Percentiles rank a stretch among this genome's conserved stretches.
These are phyloP conservation scores for Lactarius psammicola DNA, from an alignment of 768 basidiomycete genomes.

Conservation along the genomic window DNA sequence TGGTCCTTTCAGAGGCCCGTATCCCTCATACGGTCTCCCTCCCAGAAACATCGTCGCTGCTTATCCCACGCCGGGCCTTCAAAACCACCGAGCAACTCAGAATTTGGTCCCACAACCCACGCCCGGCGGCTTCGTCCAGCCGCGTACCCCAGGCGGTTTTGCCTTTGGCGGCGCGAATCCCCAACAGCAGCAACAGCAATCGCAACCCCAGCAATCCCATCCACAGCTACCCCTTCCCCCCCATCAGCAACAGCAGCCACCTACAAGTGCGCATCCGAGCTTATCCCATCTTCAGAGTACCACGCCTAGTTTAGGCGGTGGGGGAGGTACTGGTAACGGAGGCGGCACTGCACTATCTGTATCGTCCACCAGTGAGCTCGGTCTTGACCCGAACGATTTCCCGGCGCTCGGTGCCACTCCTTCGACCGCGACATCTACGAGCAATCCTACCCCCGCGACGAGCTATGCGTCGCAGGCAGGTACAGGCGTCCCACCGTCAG, in stretches of 20 bases:
- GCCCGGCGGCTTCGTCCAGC: constrained; percentile 58
- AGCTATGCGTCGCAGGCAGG: constrained; percentile 86
- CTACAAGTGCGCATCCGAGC: constrained; percentile 51
- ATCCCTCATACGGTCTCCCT: constrained; percentile 57
- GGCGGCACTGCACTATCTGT: constrained; percentile 53
- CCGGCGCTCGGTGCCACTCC: constrained; percentile 76
- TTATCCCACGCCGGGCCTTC: constrained; percentile 50
- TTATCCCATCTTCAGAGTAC: constrained; percentile 56
- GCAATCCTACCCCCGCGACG: constrained; percentile 43
- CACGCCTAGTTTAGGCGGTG: constrained; percentile 36
- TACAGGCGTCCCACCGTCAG: constrained; percentile 53
- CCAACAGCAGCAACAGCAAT: constrained; percentile 44
- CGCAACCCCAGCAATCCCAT: constrained; percentile 34
- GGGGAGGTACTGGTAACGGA: background rate
- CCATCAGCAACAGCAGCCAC: constrained; percentile 41
- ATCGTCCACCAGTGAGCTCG: constrained; percentile 70
- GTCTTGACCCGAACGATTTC: constrained; percentile 83
- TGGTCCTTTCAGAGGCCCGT: constrained; percentile 59
- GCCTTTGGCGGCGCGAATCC: constrained; percentile 61
- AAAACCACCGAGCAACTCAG: constrained; percentile 61
- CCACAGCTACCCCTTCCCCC: constrained; percentile 42
- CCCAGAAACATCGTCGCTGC: constrained; percentile 56
- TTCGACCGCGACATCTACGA: constrained; percentile 40
- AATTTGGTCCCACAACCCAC: constrained; percentile 55
- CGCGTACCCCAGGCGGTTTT: constrained; percentile 59